phyloP scores from a whole-genome alignment of 2,329 filamentous ascomycete species.

The Stachybotrys chartarum region DNA sequence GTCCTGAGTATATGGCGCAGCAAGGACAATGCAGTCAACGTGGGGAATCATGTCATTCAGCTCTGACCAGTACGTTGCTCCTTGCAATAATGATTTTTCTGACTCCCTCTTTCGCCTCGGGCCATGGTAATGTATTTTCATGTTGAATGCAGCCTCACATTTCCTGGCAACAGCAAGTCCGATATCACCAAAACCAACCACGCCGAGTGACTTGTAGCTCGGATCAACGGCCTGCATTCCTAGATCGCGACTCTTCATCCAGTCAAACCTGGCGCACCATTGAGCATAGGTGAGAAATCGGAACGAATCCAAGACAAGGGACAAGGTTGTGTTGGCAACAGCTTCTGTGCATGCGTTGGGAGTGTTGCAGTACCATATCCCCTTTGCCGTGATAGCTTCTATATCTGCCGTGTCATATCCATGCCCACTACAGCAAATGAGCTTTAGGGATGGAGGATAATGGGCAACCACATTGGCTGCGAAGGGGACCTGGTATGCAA shows the following conservation, averaged over 20 bases:
- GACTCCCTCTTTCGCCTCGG: slow-evolving; percentile 2
- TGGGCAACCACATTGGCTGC: slow-evolving; percentile 7
- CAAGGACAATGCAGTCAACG: slow-evolving; percentile 8
- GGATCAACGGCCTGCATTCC: slow-evolving; percentile 5
- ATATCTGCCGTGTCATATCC: slow-evolving; percentile 7
- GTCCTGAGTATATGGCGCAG: slow-evolving; percentile 9
- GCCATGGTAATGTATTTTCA: slow-evolving; percentile 5
- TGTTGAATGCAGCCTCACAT: slow-evolving; percentile 5
- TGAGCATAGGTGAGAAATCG: slow-evolving; percentile 4
- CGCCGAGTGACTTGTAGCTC: slow-evolving; percentile 1
- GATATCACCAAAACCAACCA: slow-evolving; percentile 6
- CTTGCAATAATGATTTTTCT: slow-evolving; percentile 1
- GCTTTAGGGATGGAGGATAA: slow-evolving; percentile 8
- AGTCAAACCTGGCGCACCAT: slow-evolving; percentile 7
- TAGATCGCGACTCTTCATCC: slow-evolving; percentile 4
- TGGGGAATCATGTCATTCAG: slow-evolving; percentile 6
- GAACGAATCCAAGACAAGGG: slow-evolving; percentile 5
- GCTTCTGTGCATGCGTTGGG: slow-evolving; percentile 7
- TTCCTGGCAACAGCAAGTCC: slow-evolving; percentile 5
- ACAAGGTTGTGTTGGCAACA: slow-evolving; percentile 4
- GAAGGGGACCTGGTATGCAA: slow-evolving; percentile 7
- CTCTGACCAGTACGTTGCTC: slow-evolving; percentile 1
- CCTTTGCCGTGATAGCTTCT: slow-evolving; percentile 4
- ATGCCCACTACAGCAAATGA: slow-evolving; percentile 10
- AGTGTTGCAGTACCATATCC: slow-evolving; percentile 7